phyloP scores from a whole-genome alignment of 306 rosid species.

The Lablab purpureus region DNA sequence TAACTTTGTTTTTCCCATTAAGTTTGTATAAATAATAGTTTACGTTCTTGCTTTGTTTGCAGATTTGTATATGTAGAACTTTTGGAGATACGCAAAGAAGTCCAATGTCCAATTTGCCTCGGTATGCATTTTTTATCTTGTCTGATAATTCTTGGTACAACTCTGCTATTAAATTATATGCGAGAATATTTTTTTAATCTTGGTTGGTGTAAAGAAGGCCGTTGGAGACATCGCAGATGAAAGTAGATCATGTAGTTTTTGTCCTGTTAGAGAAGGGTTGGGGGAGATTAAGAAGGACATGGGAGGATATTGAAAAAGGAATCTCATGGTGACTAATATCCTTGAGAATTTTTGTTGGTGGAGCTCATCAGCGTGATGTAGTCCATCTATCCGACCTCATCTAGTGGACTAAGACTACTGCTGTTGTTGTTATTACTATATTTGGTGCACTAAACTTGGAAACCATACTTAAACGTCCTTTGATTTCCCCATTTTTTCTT shows the following conservation, averaged over 20 bases:
- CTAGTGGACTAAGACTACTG: neutral
- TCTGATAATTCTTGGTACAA: slow-evolving; percentile 27
- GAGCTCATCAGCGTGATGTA: neutral
- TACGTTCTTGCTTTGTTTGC: slow-evolving; percentile 50
- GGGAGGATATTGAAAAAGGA: neutral
- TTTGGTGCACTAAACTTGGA: no score
- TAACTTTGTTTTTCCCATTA: slow-evolving; percentile 15
- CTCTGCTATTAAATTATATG: slow-evolving; percentile 20
- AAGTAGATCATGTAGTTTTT: neutral
- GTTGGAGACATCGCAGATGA: neutral
- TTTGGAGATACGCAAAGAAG: slow-evolving; percentile 78
- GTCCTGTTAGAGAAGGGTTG: neutral
- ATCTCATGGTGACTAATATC: neutral
- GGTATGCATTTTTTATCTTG: slow-evolving; percentile 57
- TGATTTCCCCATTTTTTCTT: neutral
- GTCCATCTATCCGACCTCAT: neutral
- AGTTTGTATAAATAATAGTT: slow-evolving; percentile 28
- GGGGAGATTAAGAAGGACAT: neutral
- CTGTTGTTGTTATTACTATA: neutral
- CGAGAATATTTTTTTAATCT: slow-evolving; percentile 2
- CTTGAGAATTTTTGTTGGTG: neutral
- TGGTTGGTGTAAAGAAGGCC: neutral
- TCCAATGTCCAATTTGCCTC: slow-evolving; percentile 96
- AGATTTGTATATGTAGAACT: slow-evolving; percentile 73
- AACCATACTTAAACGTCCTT: neutral